Percentiles rank a stretch among this genome's conserved stretches.
These are phyloP conservation scores for Fusarium begoniae DNA, from an alignment of 2,329 filamentous ascomycete genomes.

Conservation along the genomic window DNA sequence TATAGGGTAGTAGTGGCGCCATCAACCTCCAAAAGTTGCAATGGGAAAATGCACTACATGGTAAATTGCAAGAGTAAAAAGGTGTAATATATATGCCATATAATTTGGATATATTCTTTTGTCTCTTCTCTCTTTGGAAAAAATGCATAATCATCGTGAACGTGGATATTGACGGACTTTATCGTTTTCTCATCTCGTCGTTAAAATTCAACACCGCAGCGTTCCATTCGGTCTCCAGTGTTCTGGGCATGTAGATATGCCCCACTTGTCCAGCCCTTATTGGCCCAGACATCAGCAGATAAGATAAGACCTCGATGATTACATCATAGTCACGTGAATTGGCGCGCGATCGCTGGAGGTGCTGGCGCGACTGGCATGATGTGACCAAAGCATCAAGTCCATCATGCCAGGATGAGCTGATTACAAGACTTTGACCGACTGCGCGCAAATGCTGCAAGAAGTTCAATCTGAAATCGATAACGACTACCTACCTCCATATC, in stretches of 20 bases:
- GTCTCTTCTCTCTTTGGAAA: accelerated
- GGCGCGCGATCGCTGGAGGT: background rate
- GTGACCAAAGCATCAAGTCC: background rate
- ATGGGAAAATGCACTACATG: accelerated
- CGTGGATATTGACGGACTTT: background rate
- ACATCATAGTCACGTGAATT: background rate
- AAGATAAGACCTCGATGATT: accelerated
- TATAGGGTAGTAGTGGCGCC: background rate
- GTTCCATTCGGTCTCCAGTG: accelerated
- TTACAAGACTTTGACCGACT: too few relatives aligned
- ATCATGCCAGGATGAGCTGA: too few relatives aligned
- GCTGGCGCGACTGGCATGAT: background rate
- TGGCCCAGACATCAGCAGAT: accelerated
- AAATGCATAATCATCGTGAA: accelerated
- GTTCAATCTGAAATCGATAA: accelerated
- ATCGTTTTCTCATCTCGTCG: accelerated
- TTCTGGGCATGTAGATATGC: too few relatives aligned
- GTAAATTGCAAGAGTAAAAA: background rate
- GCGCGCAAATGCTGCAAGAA: accelerated
- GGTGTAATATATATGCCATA: accelerated
- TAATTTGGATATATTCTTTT: accelerated
- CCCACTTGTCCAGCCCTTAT: accelerated
- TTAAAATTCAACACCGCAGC: accelerated
- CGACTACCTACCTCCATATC: too few relatives aligned
- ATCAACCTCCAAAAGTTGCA: background rate